These are phyloP conservation scores for Neobulgaria alba DNA, from an alignment of 2,329 filamentous ascomycete genomes.

Conservation along the genomic window DNA sequence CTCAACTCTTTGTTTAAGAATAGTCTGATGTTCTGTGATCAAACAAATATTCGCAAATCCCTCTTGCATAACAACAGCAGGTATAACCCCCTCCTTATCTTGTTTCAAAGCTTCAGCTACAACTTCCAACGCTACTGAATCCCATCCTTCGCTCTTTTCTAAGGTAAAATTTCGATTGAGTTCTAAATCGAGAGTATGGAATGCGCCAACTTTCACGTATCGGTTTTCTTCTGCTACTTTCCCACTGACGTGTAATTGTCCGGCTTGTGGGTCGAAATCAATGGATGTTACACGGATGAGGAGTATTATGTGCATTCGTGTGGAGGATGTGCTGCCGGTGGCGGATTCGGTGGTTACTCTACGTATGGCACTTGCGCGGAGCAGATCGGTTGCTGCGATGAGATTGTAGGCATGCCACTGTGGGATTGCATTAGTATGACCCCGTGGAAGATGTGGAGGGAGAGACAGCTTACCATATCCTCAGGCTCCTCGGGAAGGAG, in stretches of 20 bases:
- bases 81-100: slow-evolving; percentile 71
- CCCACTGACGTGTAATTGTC: slow-evolving; percentile 60
- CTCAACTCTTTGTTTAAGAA: slow-evolving; percentile 64
- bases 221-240: slow-evolving; percentile 58
- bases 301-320: slow-evolving; percentile 55
- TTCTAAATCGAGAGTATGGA: slow-evolving; percentile 75
- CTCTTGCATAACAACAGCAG: slow-evolving; percentile 91
- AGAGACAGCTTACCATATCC: slow-evolving; percentile 52
- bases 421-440: no score
- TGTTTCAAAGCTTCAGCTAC: slow-evolving; percentile 72
- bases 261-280: slow-evolving; percentile 61
- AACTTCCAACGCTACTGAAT: slow-evolving; percentile 73
- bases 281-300: slow-evolving; percentile 56
- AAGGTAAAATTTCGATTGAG: slow-evolving; percentile 80
- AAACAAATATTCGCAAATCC: slow-evolving; percentile 75
- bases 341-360: slow-evolving; percentile 50
- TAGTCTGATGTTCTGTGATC: slow-evolving; percentile 71
- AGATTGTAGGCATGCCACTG: slow-evolving; percentile 72
- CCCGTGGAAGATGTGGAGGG: neutral
- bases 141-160: slow-evolving; percentile 81
- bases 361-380: slow-evolving; percentile 58
- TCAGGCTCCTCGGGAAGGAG: slow-evolving; percentile 65
- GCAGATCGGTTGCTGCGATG: slow-evolving; percentile 54
- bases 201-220: slow-evolving; percentile 56
- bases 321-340: slow-evolving; percentile 53